Percentiles rank a stretch among this genome's conserved stretches.
Conservation (phyloP, 495 filamentous ascomycete species). For the Lophiotrema nucula region DNA sequence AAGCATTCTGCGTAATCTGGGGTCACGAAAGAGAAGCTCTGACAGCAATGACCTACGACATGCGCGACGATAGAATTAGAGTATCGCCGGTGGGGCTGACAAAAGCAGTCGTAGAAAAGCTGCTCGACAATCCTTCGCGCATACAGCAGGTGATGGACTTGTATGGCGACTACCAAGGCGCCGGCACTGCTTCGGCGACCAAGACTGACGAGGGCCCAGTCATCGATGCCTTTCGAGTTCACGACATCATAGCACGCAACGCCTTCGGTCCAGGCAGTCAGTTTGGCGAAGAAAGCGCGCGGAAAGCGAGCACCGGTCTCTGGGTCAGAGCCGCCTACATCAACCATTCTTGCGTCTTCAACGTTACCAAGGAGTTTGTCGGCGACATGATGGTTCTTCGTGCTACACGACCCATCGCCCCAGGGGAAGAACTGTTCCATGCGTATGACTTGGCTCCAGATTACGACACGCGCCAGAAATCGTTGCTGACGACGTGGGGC, state of each 20-base stretch:
- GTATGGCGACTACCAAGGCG: conserved; percentile 23
- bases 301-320: conserved; percentile 29
- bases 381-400: conserved; percentile 25
- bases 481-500: conserved; percentile 30
- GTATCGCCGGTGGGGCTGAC: conserved; percentile 24
- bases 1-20: conserved; percentile 30
- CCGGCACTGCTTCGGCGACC: conserved; percentile 3
- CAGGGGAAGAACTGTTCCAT: conserved; percentile 27
- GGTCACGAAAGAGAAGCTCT: conserved; percentile 16
- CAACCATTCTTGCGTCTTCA: conserved; percentile 32
- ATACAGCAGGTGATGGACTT: conserved; percentile 24
- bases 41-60: conserved; percentile 32
- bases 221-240: conserved; percentile 44
- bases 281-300: conserved; percentile 30
- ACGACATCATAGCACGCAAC: conserved; percentile 43
- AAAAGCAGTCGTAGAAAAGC: conserved; percentile 25
- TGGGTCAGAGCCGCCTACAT: conserved; percentile 23
- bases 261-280: conserved; percentile 38
- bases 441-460: conserved; percentile 14
- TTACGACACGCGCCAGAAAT: conserved; percentile 16
- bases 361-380: conserved; percentile 18
- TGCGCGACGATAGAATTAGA: conserved; percentile 25
- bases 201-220: conserved; percentile 30
- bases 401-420: conserved; percentile 18
- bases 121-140: conserved; percentile 29